Evolutionary conservation across 371 early-diverging fungal species (phyloP).

Genomic region (Agmasoma carcini): DNA sequence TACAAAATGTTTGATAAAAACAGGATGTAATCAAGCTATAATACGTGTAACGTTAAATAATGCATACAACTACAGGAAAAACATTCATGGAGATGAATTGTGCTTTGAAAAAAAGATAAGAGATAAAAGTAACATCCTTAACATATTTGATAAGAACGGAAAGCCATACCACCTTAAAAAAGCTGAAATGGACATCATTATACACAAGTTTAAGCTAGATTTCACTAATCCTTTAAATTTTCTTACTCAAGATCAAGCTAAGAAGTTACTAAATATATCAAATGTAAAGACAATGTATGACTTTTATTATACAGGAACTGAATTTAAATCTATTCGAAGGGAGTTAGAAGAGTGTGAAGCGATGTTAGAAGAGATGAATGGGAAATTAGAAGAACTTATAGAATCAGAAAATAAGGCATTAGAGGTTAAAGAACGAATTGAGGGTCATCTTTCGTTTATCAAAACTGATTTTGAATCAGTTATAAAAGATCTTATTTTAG

Average conservation of each 20-base stretch:
- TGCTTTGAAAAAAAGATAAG: constrained; percentile 42
- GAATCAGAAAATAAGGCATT: constrained; percentile 10
- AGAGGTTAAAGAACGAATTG: constrained; percentile 4
- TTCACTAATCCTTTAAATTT: constrained; percentile 53
- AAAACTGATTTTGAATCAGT: constrained; percentile 11
- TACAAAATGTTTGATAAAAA: constrained; percentile 46
- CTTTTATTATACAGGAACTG: constrained; percentile 50
- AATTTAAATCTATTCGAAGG: constrained; percentile 11
- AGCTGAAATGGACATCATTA: constrained; percentile 42
- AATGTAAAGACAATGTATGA: constrained; percentile 39
- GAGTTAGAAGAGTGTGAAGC: constrained; percentile 46
- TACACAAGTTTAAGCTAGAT: constrained; percentile 40
- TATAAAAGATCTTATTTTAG: constrained; percentile 30
- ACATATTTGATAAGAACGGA: constrained; percentile 23
- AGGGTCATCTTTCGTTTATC: constrained; percentile 21
- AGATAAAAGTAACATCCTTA: constrained; percentile 11
- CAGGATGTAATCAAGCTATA: constrained; percentile 24
- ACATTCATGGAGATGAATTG: constrained; percentile 33
- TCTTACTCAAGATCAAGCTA: constrained; percentile 53
- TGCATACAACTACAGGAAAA: constrained; percentile 10
- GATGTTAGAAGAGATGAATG: constrained; percentile 34
- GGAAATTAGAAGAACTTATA: constrained; percentile 22
- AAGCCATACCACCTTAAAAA: constrained; percentile 15
- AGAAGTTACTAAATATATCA: constrained; percentile 46
- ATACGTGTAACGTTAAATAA: constrained; percentile 37